Conservation (phyloP, 2,329 filamentous ascomycete genomes). For the Neobulgaria alba region DNA sequence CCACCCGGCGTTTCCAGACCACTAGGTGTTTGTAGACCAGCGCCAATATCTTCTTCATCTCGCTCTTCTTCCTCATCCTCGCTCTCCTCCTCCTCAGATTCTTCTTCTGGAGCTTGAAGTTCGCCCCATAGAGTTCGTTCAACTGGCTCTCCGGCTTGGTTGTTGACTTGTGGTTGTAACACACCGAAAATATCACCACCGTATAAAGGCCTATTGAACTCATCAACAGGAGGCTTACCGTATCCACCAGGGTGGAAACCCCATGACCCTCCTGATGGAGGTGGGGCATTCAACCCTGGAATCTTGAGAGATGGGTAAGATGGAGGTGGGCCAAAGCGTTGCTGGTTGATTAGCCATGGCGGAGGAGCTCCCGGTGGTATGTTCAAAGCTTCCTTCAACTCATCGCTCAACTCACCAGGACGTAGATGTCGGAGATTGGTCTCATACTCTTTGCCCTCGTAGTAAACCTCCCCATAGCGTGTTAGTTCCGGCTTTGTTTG, state of each 20-base stretch:
- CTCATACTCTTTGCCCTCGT: slow-evolving; percentile 97
- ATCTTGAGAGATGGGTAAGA: slow-evolving; percentile 95
- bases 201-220: slow-evolving; percentile 83
- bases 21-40: slow-evolving; percentile 63
- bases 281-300: slow-evolving; percentile 86
- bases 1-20: slow-evolving; percentile 77
- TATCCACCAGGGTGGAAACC: slow-evolving; percentile 93
- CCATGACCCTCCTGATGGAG: slow-evolving; percentile 83
- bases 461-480: slow-evolving; percentile 96
- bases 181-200: slow-evolving; percentile 94
- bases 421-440: slow-evolving; percentile 86
- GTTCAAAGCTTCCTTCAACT: slow-evolving; percentile 83
- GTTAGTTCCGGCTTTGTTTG: slow-evolving; percentile 94
- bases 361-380: slow-evolving; percentile 90
- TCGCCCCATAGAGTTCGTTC: slow-evolving; percentile 91
- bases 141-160: slow-evolving; percentile 65
- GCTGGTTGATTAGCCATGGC: slow-evolving; percentile 95
- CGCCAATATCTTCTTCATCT: slow-evolving; percentile 51
- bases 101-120: slow-evolving; percentile 69
- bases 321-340: slow-evolving; percentile 85
- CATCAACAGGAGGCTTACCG: slow-evolving; percentile 91
- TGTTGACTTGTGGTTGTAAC: slow-evolving; percentile 50
- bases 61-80: slow-evolving; percentile 66
- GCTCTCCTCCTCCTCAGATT: slow-evolving; percentile 60
- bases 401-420: slow-evolving; percentile 82